Base-by-base conservation (phyloP, 2,329 filamentous ascomycete genomes). In the Mycogone perniciosa region DNA sequence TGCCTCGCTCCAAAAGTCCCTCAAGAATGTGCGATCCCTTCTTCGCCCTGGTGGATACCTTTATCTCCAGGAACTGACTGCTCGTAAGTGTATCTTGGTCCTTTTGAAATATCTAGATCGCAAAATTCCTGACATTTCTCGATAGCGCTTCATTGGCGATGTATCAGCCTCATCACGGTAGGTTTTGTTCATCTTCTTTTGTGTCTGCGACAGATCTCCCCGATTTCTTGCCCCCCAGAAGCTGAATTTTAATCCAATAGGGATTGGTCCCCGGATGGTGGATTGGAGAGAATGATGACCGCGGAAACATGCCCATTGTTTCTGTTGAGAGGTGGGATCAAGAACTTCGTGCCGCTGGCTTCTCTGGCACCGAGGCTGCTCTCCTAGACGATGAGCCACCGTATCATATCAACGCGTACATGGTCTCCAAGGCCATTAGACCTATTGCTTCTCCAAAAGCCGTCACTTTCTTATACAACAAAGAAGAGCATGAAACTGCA, bases 181-280 rank as follows among this genome's bases (percentile, higher is more conserved):
- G 20, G 20, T 20, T 20, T 20, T 20, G 20, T 20, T 3, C 20
- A 20, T 20, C 20, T 20, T 20, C 20, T 20, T 20, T 20, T 20
- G 20, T 20, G 20, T 20, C 20, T 20, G 20, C 20, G 20, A 20
- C 20, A 20, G 20, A 20, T 20, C 3, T 20, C 20, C 20, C 20
- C 20, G 20, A 20, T 20, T 20, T 20, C 20, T 20, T 20, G 20
- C 20, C 20, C 20, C 20, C 3, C 20, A 20, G 20, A 20, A 20
- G 20, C 20, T 20, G 20, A 20, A 20, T 20, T 20, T 20, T 20
- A 20, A 20, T 20, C 20, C 20, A 20, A 20, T 57, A 64, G 13
- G 66, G 67, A 0, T 48, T 57, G 0, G 54, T 66, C 10, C 54
- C 61, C 0, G 61, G 61, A 2, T 72, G 70, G 69, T 72, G 70